Conservation (phyloP, 1,284 basidiomycete genomes). For the Schizopora paradoxa region DNA sequence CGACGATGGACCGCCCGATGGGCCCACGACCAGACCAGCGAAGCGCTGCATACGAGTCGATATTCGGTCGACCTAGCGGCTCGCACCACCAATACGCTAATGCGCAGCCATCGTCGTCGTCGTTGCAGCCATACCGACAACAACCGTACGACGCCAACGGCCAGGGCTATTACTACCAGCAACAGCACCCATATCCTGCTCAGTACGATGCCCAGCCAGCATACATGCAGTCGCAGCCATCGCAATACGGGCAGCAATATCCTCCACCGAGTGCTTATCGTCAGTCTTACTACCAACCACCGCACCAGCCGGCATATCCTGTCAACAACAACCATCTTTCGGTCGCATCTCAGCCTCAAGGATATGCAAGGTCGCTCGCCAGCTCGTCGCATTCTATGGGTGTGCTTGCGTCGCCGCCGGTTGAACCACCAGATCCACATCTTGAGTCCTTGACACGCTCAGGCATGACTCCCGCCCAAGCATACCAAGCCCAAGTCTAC, state of each 20-base stretch:
- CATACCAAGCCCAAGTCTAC: slow-evolving; percentile 72
- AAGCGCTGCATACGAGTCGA: slow-evolving; percentile 72
- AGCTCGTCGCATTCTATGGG: slow-evolving; percentile 39
- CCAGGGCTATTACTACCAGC: slow-evolving; percentile 17
- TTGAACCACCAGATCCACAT: slow-evolving; percentile 49
- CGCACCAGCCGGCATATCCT: slow-evolving; percentile 13
- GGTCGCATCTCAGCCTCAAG: slow-evolving; percentile 34
- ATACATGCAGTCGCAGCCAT: slow-evolving; percentile 2
- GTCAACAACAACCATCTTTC: slow-evolving; percentile 9
- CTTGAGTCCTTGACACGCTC: slow-evolving; percentile 43
- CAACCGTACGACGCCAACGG: slow-evolving; percentile 3
- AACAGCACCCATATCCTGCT: slow-evolving; percentile 8
- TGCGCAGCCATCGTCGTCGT: slow-evolving; percentile 15
- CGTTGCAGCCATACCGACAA: slow-evolving; percentile 11
- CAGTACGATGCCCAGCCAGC: slow-evolving; percentile 6
- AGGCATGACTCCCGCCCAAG: slow-evolving; percentile 69
- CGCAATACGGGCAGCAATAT: slow-evolving; percentile 19
- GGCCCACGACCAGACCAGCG: slow-evolving; percentile 74
- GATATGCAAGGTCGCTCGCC: slow-evolving; percentile 38
- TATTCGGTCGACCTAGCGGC: slow-evolving; percentile 70
- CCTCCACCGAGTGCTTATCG: slow-evolving; percentile 20
- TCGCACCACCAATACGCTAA: slow-evolving; percentile 43
- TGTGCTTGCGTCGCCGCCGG: slow-evolving; percentile 43
- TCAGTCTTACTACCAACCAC: slow-evolving; percentile 16
- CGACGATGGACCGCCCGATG: slow-evolving; percentile 57